A percentile compares a stretch with the other conserved stretches of the same genome.
These are phyloP conservation scores for Bipolaris bicolor DNA, from an alignment of 2,329 filamentous ascomycete genomes.

Conservation along the genomic window DNA sequence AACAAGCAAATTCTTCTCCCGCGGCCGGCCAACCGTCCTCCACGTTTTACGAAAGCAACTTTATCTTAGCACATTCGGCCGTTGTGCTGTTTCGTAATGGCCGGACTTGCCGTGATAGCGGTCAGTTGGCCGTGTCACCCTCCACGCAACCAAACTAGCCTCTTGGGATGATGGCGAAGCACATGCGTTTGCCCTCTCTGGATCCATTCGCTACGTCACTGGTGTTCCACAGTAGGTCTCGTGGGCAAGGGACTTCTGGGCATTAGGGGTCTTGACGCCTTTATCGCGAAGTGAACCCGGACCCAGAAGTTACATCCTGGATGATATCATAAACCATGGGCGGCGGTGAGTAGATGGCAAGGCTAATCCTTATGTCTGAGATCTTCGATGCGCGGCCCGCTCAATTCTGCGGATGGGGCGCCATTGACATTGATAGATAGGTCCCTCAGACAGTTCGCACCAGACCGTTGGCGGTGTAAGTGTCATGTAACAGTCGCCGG, in stretches of 20 bases:
- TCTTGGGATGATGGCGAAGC: conserved; percentile 4
- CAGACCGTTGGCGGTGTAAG: neutral
- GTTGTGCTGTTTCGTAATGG: conserved; percentile 1
- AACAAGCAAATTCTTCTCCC: conserved; percentile 10
- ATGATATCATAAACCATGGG: conserved; percentile 6
- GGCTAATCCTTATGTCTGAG: neutral
- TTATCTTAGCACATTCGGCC: conserved; percentile 1
- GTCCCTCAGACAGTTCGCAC: neutral
- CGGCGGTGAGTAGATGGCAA: conserved; percentile 1
- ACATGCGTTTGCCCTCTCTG: neutral
- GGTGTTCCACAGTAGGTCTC: conserved; percentile 9
- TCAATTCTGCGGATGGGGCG: neutral
- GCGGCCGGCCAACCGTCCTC: conserved; percentile 1
- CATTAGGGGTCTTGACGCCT: conserved; percentile 1
- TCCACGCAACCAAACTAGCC: conserved; percentile 3
- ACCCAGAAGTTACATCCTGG: conserved; percentile 4
- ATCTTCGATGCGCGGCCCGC: neutral
- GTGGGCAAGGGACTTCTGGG: conserved; percentile 5
- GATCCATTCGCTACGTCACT: conserved; percentile 8
- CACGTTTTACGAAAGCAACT: neutral
- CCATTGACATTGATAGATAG: neutral
- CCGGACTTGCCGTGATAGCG: conserved; percentile 1
- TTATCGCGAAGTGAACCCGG: conserved; percentile 1
- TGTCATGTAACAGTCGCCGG: neutral
- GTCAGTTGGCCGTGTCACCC: conserved; percentile 8